Base-by-base conservation (phyloP, 805 yeast genomes). In the Starmera caribaea region DNA sequence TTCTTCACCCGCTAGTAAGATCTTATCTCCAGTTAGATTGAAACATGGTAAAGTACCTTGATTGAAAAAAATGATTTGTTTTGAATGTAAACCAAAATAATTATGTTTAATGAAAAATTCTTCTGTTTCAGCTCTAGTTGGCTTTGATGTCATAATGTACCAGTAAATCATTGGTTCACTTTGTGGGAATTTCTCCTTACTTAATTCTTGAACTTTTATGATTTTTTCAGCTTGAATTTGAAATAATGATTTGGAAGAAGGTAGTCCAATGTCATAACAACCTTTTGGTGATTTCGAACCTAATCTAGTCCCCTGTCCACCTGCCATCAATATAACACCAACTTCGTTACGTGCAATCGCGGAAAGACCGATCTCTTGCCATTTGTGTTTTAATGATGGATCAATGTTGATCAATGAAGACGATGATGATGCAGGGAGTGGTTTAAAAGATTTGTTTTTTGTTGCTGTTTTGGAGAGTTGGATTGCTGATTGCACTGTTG, bases 21-120 rank as follows among this genome's bases (percentile, higher is more conserved):
- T 73, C 52, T 80, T 74, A 16, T 67, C 55, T 32, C 97, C 98
- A 24, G 74, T 74, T 36, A 66, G 49, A 50, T 75, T 74, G 46
- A 92, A 78, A 43, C 97, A 94, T 11, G 99, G 99, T 47, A 92
- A 69, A 2, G 90, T 84, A 16, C 98, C 98, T 62, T 92, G 99
- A 63, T 90, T 81, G 62, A 92, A 92, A 53, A 92, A 88, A 5
- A 69, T 63, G 30, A 92, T 69, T 58, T 87, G 83, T 8, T 62
- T 55, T 30, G 59, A 32, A 3, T 59, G 49, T 44, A 90, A 70
- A 0, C 97, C 97, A 59, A 92, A 92, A 59, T 68, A 83, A 15
- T 67, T 47, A 59, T 86, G 59, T 4, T 67, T 58, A 33, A 55
- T 42, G 59, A 92, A 92, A 51, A 76, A 92, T 0, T 59, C 46